Evolutionary conservation across 1,284 basidiomycete species (phyloP).

Genomic region (Cystobasidiaceae sp.): DNA sequence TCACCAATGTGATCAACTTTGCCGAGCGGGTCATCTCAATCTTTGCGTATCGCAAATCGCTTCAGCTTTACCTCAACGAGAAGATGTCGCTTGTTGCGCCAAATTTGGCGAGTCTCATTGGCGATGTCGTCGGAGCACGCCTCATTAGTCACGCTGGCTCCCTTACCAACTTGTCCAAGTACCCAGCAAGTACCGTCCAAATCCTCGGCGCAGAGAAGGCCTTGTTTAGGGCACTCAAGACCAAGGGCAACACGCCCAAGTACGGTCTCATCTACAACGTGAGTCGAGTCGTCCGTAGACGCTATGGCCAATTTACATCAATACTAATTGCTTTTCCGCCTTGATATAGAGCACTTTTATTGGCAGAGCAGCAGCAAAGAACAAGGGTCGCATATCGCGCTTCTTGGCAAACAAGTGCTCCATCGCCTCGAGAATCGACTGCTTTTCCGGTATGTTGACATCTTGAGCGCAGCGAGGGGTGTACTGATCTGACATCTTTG

Average conservation of each 20-base stretch:
- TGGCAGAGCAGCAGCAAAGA: conserved; percentile 86
- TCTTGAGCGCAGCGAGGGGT: neutral
- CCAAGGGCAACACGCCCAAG: conserved; percentile 98
- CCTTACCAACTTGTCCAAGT: conserved; percentile 87
- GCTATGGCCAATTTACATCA: conserved; percentile 5
- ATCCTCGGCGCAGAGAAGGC: conserved; percentile 99
- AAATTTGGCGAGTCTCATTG: conserved; percentile 90
- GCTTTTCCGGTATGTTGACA: conserved; percentile 67
- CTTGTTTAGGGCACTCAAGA: conserved; percentile 94
- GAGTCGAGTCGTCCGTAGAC: too few species aligned
- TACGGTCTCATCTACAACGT: conserved; percentile 97
- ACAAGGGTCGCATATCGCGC: conserved; percentile 96
- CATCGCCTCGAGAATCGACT: conserved; percentile 96
- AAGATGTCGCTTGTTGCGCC: conserved; percentile 97
- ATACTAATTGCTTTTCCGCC: neutral
- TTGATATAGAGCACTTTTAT: conserved; percentile 65
- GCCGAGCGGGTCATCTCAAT: conserved; percentile 90
- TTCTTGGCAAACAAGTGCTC: conserved; percentile 99
- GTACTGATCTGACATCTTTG: neutral
- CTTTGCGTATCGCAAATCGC: conserved; percentile 84
- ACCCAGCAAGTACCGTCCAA: conserved; percentile 96
- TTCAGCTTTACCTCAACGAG: conserved; percentile 91
- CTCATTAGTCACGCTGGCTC: conserved; percentile 96
- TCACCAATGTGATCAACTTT: conserved; percentile 93
- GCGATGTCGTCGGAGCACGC: conserved; percentile 92